phyloP scores from a whole-genome alignment of 306 rosid genomes.

The Fagus sylvatica region DNA sequence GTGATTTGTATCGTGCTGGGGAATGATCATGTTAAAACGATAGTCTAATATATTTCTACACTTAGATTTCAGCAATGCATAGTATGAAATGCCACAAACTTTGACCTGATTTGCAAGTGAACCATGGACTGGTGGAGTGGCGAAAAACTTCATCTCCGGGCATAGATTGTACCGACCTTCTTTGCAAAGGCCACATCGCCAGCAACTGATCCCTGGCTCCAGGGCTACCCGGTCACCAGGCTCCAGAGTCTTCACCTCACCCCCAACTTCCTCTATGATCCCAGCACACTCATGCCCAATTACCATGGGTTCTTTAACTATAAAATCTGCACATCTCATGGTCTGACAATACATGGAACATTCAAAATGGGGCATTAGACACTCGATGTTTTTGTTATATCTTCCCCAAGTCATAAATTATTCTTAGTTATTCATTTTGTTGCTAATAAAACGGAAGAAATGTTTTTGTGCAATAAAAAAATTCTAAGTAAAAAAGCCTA shows the following conservation, averaged over 20 bases:
- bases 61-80: background rate
- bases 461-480: no score
- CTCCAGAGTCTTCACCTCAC: constrained; percentile 54
- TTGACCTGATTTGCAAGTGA: constrained; percentile 90
- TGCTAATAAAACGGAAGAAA: background rate
- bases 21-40: background rate
- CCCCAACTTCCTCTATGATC: constrained; percentile 76
- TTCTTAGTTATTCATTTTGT: background rate
- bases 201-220: constrained; percentile 89
- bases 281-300: constrained; percentile 98
- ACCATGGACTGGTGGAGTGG: constrained; percentile 87
- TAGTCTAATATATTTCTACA: background rate
- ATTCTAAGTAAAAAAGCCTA: no score
- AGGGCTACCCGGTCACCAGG: constrained; percentile 79
- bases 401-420: background rate
- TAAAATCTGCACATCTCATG: constrained; percentile 69
- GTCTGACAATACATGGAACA: constrained; percentile 46
- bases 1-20: background rate
- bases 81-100: constrained; percentile 11
- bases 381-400: background rate
- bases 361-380: background rate
- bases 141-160: constrained; percentile 88
- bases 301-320: constrained; percentile 89
- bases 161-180: constrained; percentile 85
- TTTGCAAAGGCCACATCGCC: constrained; percentile 74